phyloP scores from a whole-genome alignment of 371 early-diverging fungal genomes.

The Parasitella parasitica region DNA sequence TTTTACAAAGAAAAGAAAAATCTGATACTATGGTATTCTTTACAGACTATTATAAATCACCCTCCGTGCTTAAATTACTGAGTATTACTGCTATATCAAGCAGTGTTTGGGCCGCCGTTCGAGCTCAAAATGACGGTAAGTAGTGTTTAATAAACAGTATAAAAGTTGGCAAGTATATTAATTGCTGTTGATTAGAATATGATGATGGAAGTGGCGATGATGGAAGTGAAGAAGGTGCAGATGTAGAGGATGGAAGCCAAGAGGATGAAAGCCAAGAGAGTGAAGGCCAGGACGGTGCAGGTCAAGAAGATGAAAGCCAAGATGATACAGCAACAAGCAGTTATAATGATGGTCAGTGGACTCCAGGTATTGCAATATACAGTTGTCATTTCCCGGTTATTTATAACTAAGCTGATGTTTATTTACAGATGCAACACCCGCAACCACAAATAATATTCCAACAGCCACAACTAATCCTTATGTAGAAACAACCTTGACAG shows the following conservation, averaged over 20 bases:
- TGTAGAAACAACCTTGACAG: no score
- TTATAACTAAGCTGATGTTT: neutral
- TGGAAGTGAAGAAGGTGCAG: neutral
- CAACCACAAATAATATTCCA: neutral
- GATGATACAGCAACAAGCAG: neutral
- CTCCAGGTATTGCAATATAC: conserved; percentile 2
- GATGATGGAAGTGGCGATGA: neutral
- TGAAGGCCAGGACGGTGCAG: neutral
- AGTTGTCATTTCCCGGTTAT: neutral
- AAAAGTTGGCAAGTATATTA: no score
- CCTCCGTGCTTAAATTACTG: neutral
- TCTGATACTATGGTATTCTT: conserved; percentile 18
- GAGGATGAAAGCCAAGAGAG: neutral
- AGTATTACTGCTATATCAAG: neutral
- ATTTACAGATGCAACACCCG: neutral
- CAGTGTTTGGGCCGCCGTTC: conserved; percentile 16
- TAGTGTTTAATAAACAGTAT: no score
- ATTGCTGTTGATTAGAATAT: neutral
- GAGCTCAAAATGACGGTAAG: conserved; percentile 12
- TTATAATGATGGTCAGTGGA: conserved; percentile 12
- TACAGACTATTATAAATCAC: neutral
- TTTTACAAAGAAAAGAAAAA: no score
- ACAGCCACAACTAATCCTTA: neutral
- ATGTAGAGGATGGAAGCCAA: neutral
- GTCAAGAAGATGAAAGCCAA: neutral